Base-by-base conservation (phyloP, 768 basidiomycete species). In the Goffeauzyma gilvescens region DNA sequence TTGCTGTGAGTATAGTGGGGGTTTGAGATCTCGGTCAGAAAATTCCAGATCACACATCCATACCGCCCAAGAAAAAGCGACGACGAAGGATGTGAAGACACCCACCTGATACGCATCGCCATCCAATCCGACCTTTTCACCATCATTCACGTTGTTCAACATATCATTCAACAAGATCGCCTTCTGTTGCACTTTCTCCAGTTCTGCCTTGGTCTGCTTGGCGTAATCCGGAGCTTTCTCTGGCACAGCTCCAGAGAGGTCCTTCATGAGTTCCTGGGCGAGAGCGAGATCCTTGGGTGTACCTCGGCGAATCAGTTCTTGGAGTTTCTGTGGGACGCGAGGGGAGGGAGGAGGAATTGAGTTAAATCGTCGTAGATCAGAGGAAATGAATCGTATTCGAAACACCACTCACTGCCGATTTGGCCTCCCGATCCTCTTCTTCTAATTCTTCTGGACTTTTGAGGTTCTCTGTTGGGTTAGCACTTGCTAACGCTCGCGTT, bases 181-280 rank as follows among this genome's bases (percentile, higher is more conserved):
- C 62, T 96, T 89, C 59, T 78, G 77, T 66, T 96, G 89, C 14
- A 98, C 71, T 60, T 90, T 90, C 55, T 82, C 84, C 24, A 96
- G 75, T 52, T 96, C 93, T 2, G 74, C 76, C 26, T 87, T 66
- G 0, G 87, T 80, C 55, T 96, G 87, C 8, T 77, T 71, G 13
- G 82, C 78, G 63, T 98, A 96, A 60, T 96, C 87, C 0, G 85
- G 85, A 59, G 86, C 84, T 32, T 83, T 74, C 15, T 90, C 85
- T 0, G 90, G 93, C 44, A 70, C 70, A 2, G 89, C 90, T 22
- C 93, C 90, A 5, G 90, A 81, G 34, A 98, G 71, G 0, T 76
- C 66, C 61, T 96, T 96, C 89, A 98, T 96, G 25, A 98, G 71
- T 56, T 98, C 89, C 57, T 98, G 89, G 10, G 93, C 93, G 5